Base-by-base conservation (phyloP, 2,329 filamentous ascomycete species). In the Penicillium nordicum region DNA sequence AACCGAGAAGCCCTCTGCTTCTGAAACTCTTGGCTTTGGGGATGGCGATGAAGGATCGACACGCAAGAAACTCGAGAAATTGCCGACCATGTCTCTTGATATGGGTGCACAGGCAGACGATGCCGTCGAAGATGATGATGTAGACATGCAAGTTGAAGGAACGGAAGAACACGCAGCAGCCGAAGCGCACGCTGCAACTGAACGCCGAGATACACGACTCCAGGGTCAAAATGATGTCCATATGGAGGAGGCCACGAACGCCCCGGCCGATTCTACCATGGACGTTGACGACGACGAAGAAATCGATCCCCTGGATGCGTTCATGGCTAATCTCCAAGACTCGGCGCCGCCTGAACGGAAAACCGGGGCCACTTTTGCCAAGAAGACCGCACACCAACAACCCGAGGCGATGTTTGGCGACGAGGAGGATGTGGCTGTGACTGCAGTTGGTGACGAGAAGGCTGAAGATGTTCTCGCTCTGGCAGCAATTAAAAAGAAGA, bases 281-380 rank as follows among this genome's bases (percentile, higher is more conserved):
- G 74, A 78, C 23, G 60, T 67, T 6, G 70, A 73, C 29, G 66
- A 69, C 25, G 68, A 58, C 38, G 75, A 91, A 53, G 90, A 92
- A 44, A 85, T 94, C 36, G 94, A 99, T 72, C 91, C 94, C 8
- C 79, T 99, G 37, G 94, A 99, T 76, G 93, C 92, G n/a, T 99
- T 95, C 78, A 99, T 99, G 94, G 88, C 86, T 50, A 84, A 83
- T 58, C 79, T 88, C 48, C 78, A 78, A 3, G 81, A 84, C 53
- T 73, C 82, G 16, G 73, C 73, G 43, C 74, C 77, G 10, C 68
- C 72, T n/a, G 78, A 75, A 56, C 77, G 75, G 60, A 67, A 58
- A 10, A 63, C 62, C 44, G 67, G 72, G 49, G 59, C 67, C 18
- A 76, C 67, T 16, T 73, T 70, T 37, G 66, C 68, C 11, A 77